Evolutionary conservation across 139 green algal genomes (phyloP), one percentile per base, ranked within the genome.

Genomic region (Chlamydomonas applanata): DNA sequence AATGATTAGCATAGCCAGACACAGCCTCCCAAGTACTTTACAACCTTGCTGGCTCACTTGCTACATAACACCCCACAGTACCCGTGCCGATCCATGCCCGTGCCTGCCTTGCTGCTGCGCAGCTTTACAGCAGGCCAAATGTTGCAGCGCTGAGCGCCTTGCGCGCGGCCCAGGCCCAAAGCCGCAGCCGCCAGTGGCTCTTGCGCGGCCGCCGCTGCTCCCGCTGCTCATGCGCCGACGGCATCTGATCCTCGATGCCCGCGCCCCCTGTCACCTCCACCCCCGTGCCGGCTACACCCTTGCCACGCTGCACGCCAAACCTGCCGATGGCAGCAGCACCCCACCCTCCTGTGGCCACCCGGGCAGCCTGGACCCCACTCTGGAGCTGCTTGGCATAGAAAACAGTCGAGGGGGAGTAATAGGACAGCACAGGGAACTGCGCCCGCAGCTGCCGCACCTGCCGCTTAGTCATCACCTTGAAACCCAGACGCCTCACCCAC

Each of bases 91-190:
- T n/a, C n/a, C n/a, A n/a, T n/a, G n/a, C n/a, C n/a, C n/a, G n/a
- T n/a, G n/a, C n/a, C n/a, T n/a, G n/a, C n/a, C n/a, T n/a, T n/a
- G n/a, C n/a, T n/a, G n/a, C n/a, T 49, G 40, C 7, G 40, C 40
- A 49, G 40, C 7, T 49, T 49, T 11, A 66, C n/a, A 66, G n/a
- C 59, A 66, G 22, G 24, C 59, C 59, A 14, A 66, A 66, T 3
- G 59, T 66, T 4, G 59, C 59, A 4, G 29, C 30, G 59, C 30
- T 29, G 11, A 66, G n/a, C 24, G 30, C n/a, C 59, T 34, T 34
- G 11, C 59, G 59, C 3, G 59, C 59, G 22, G 59, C 59, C 59
- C 59, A 66, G 2, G n/a, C 59, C 59, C 59, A 66, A 4, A 66
- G 3, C 59, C 59, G 59, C 3, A 19, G 59, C 24, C 59, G 59